A percentile compares a stretch with the other conserved stretches of the same genome.
phyloP scores from a whole-genome alignment of 768 basidiomycete species.

The Mycena leptocephala region DNA sequence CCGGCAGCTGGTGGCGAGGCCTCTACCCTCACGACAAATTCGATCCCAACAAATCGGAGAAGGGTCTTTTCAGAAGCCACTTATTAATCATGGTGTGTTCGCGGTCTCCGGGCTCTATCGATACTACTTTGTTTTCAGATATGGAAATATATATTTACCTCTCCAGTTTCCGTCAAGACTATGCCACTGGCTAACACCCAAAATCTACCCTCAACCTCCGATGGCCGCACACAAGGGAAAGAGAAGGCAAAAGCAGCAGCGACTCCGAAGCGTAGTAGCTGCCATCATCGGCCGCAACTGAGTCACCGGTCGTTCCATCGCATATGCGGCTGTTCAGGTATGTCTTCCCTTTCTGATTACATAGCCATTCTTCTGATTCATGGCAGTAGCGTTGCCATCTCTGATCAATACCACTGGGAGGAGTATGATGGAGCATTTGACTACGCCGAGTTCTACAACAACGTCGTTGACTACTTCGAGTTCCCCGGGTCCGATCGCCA shows the following conservation, averaged over 20 bases:
- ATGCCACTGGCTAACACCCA: neutral
- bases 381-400: no score
- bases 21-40: constrained; percentile 31
- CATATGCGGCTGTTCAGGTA: constrained; percentile 40
- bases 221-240: no score
- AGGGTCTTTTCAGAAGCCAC: constrained; percentile 38
- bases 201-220: no score
- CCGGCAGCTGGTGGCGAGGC: constrained; percentile 36
- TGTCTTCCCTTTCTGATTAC: no score
- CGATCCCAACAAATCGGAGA: constrained; percentile 22
- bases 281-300: constrained; percentile 22
- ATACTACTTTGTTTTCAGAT: neutral
- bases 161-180: neutral
- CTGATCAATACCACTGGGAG: no score
- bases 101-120: neutral
- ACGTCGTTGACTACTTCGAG: no score
- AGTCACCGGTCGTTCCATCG: constrained; percentile 34
- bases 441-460: no score
- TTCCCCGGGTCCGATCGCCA: constrained; percentile 17
- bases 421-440: no score
- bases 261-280: constrained; percentile 11
- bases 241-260: no score
- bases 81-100: constrained; percentile 37
- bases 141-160: neutral
- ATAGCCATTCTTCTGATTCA: no score